A percentile compares a stretch with the other conserved stretches of the same genome.
Conservation (phyloP, 371 early-diverging fungal genomes). For the Syncephalastrum contaminatum region DNA sequence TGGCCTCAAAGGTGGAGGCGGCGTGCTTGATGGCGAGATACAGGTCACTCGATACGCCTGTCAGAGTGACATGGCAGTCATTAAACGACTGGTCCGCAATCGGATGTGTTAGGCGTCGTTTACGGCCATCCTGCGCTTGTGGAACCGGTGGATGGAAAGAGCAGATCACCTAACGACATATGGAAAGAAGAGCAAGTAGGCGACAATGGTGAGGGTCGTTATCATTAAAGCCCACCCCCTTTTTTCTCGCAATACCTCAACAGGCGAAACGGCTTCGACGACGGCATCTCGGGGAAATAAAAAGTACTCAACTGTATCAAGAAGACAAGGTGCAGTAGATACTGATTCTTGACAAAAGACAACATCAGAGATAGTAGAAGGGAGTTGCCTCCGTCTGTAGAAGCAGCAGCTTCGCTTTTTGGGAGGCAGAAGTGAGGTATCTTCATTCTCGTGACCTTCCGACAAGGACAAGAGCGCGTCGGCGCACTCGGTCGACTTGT, state of each 20-base stretch:
- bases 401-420: slow-evolving; percentile 14
- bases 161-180: slow-evolving; percentile 5
- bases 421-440: slow-evolving; percentile 8
- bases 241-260: slow-evolving; percentile 31
- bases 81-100: slow-evolving; percentile 12
- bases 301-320: slow-evolving; percentile 20
- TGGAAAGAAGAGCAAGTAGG: not conserved
- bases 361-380: slow-evolving; percentile 5
- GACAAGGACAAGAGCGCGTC: too few species aligned
- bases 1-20: slow-evolving; percentile 29
- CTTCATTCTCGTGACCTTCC: too few species aligned
- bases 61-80: slow-evolving; percentile 15
- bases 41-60: slow-evolving; percentile 33
- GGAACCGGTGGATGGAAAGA: slow-evolving; percentile 21
- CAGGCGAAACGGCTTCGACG: slow-evolving; percentile 38
- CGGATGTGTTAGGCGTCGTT: slow-evolving; percentile 6
- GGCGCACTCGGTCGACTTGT: too few species aligned
- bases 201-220: not conserved
- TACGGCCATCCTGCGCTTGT: not conserved
- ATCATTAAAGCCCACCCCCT: not conserved
- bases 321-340: slow-evolving; percentile 7
- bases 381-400: slow-evolving; percentile 3
- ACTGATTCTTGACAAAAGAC: slow-evolving; percentile 10
- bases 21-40: slow-evolving; percentile 35
- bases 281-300: slow-evolving; percentile 50